phyloP scores from a whole-genome alignment of 345 rosid genomes.

The Gossypium ekmanianum region DNA sequence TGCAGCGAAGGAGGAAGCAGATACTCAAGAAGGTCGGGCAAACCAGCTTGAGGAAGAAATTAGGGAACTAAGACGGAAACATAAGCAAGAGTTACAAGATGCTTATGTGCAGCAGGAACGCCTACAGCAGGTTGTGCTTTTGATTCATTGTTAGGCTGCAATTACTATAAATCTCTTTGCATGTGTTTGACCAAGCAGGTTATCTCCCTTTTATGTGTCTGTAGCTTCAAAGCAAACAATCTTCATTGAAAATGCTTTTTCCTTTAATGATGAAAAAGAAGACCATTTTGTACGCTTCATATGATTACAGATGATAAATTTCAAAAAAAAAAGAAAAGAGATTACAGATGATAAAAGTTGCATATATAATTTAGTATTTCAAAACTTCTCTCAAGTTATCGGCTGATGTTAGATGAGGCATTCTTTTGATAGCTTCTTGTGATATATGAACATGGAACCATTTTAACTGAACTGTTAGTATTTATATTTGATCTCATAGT shows the following conservation, averaged over 20 bases:
- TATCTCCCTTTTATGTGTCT: not conserved
- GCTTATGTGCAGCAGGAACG: conserved; percentile 67
- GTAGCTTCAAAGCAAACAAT: not conserved
- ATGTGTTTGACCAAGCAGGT: not conserved
- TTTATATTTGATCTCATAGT: not conserved
- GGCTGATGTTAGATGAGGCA: not conserved
- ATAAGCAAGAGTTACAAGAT: conserved; percentile 91
- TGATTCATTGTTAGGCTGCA: conserved; percentile 6
- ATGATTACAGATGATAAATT: not conserved
- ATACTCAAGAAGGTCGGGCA: conserved; percentile 87
- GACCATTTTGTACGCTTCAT: not conserved
- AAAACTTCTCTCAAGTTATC: not conserved
- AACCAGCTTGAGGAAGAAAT: conserved; percentile 83
- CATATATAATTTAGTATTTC: conserved; percentile 1
- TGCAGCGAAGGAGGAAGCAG: conserved; percentile 97
- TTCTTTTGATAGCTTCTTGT: conserved; percentile 1
- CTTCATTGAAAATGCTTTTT: not conserved
- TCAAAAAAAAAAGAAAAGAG: too few relatives aligned
- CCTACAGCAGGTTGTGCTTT: conserved; percentile 67
- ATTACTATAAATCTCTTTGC: not conserved
- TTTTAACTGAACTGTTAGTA: conserved; percentile 1
- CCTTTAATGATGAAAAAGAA: not conserved
- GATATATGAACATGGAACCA: not conserved
- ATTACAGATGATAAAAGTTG: not conserved
- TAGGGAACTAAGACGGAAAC: conserved; percentile 69